Evolutionary conservation across 1,139 yeast genomes (phyloP), one percentile per base, ranked within the genome.

Genomic region (Blastobotrys elegans): DNA sequence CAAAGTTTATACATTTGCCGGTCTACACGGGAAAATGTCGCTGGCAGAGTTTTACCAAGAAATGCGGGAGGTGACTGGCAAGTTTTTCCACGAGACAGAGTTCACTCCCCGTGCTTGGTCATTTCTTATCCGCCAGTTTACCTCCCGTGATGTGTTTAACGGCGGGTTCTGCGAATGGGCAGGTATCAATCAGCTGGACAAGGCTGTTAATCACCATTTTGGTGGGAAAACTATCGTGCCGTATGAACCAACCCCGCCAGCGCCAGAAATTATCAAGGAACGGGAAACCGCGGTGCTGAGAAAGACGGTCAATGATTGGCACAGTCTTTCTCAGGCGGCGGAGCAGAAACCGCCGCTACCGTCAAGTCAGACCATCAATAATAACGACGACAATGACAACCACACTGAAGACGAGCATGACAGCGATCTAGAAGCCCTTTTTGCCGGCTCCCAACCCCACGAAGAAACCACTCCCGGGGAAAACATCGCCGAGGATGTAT

Each of bases 341-440:
- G n/a, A n/a, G n/a, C n/a, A n/a, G n/a, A n/a, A n/a, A n/a, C n/a
- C n/a, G n/a, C n/a, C n/a, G n/a, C n/a, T n/a, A n/a, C n/a, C n/a
- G n/a, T n/a, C n/a, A n/a, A n/a, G n/a, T n/a, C n/a, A n/a, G n/a
- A n/a, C n/a, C n/a, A n/a, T n/a, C n/a, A n/a, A n/a, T n/a, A n/a
- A n/a, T n/a, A n/a, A n/a, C n/a, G n/a, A n/a, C n/a, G n/a, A n/a
- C n/a, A n/a, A n/a, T n/a, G n/a, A n/a, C n/a, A n/a, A n/a, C n/a
- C n/a, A n/a, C n/a, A n/a, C n/a, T n/a, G n/a, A n/a, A n/a, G n/a
- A n/a, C n/a, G n/a, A n/a, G n/a, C n/a, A n/a, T n/a, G n/a, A n/a
- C n/a, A 18, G 22, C 24, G 40, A 37, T 37, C n/a, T 37, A 30
- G 31, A 37, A n/a, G 21, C 40, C n/a, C 24, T 37, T 22, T n/a